Percentiles rank a stretch among this genome's conserved stretches.
Conservation (phyloP, 2,329 filamentous ascomycete species). For the Xylaria sp. region DNA sequence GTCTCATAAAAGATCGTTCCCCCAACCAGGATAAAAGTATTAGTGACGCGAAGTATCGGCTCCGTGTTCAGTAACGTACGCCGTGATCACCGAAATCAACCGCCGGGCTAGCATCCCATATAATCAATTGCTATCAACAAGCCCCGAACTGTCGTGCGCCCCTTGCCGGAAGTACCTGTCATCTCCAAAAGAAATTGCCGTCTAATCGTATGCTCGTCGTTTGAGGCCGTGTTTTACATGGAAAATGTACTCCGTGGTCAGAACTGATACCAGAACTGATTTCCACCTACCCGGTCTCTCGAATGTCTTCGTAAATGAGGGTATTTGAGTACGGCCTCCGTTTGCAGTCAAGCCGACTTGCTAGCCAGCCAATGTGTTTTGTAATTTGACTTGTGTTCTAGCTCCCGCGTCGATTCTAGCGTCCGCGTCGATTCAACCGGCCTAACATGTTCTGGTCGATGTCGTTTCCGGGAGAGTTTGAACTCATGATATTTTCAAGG, state of each 20-base stretch:
- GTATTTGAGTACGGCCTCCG: not conserved
- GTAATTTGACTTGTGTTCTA: not conserved
- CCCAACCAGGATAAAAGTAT: conserved; percentile 7
- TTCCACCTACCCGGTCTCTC: not conserved
- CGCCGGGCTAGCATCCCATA: conserved; percentile 25
- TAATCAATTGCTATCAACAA: conserved; percentile 8
- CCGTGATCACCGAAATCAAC: conserved; percentile 26
- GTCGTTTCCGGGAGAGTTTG: conserved; percentile 38
- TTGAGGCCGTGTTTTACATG: conserved; percentile 9
- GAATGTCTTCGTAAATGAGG: not conserved
- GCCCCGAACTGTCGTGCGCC: not conserved
- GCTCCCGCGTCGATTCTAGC: conserved; percentile 26
- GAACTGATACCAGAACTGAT: not conserved
- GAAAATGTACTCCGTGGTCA: not conserved
- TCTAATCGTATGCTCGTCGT: not conserved
- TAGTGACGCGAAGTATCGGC: conserved; percentile 8
- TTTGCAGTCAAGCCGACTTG: conserved; percentile 16
- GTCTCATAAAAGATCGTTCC: conserved; percentile 17
- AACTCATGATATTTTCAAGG: conserved; percentile 46
- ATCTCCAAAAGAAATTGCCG: not conserved
- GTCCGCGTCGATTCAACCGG: conserved; percentile 40
- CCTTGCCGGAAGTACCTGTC: not conserved
- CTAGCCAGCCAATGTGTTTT: conserved; percentile 2
- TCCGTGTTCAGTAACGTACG: conserved; percentile 21
- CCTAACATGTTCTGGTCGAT: conserved; percentile 53